Evolutionary conservation across 805 yeast species (phyloP), one percentile per base, ranked within the genome.

Genomic region (Metschnikowia anglica): DNA sequence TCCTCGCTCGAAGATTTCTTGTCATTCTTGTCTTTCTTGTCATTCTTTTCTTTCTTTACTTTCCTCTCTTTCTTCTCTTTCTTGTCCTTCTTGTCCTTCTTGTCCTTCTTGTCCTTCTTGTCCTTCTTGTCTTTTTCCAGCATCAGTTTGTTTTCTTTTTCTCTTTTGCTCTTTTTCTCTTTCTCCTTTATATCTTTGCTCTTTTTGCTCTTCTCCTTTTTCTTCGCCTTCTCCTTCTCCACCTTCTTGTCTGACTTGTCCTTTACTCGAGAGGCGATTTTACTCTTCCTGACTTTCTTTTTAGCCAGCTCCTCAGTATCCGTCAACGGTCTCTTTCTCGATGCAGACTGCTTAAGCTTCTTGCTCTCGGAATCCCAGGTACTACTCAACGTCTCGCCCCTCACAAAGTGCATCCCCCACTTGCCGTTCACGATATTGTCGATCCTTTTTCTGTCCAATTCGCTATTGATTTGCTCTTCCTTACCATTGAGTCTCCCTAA

Each of bases 401-500:
- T 81, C 7, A 91, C 85, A 63, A 91, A 91, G 48, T 80, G 79
- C 61, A 91, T 81, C 5, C 97, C 97, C 85, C 90, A 83, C 53
- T 80, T 85, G 12, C 96, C 95, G 55, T 80, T 82, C n/a, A 88
- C 70, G 25, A 88, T 81, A 37, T 79, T 79, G 17, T 83, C 84
- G 46, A 74, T 73, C 53, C 87, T 73, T 56, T 83, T 82, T 51
- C 79, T 72, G 29, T 86, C 91, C 51, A 88, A 64, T 56, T 81
- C 90, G 46, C 78, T 68, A 43, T 69, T 68, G 19, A 85, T 76
- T 43, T 73, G 76, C 25, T 80, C 85, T 56, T 84, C 91, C 53
- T 81, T 85, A 35, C 97, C 97, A 60, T 91, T 91, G 48, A 91
- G 73, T 59, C 89, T 77, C 9, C 97, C 97, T 48, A 91, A 70